Percentiles rank a stretch among this genome's conserved stretches.
phyloP scores from a whole-genome alignment of 176 grass and related monocot genomes.

The Cenchrus purpureus region DNA sequence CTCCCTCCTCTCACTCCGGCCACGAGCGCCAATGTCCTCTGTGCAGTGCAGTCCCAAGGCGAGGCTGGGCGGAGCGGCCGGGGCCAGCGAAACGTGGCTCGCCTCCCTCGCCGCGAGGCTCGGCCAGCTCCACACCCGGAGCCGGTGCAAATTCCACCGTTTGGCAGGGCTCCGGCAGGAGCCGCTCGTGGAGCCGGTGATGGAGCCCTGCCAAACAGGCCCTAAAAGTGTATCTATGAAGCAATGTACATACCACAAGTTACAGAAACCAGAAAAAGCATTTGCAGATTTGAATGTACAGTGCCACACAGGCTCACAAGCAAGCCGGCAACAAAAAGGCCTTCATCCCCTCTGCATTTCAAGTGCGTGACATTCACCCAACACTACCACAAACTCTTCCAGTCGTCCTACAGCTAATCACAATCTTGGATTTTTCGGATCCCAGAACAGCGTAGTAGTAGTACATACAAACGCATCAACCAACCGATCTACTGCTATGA shows the following conservation, averaged over 20 bases:
- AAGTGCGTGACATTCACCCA: not conserved
- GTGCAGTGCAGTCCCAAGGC: too few species aligned
- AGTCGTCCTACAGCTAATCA: not conserved
- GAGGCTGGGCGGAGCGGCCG: too few species aligned
- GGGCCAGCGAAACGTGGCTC: too few species aligned
- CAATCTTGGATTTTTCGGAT: not conserved
- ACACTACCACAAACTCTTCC: not conserved
- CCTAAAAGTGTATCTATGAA: too few species aligned
- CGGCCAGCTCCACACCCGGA: too few species aligned
- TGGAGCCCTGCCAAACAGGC: too few species aligned
- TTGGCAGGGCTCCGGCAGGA: too few species aligned
- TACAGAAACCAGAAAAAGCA: not conserved
- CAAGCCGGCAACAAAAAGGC: not conserved
- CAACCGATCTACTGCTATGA: conserved; percentile 9
- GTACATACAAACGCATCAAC: conserved; percentile 1
- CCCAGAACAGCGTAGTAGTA: not conserved
- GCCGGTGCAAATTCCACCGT: too few species aligned
- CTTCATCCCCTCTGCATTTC: not conserved
- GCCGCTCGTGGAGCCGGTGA: too few species aligned
- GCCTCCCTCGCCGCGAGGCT: too few species aligned
- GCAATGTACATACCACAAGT: not conserved
- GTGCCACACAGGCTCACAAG: not conserved
- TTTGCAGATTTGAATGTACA: not conserved
- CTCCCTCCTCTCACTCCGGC: too few species aligned
- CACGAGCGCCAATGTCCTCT: too few species aligned